Evolutionary conservation across 139 green algal species (phyloP), one percentile per base, ranked within the genome.

Genomic region (Astrephomene gubernaculifera): DNA sequence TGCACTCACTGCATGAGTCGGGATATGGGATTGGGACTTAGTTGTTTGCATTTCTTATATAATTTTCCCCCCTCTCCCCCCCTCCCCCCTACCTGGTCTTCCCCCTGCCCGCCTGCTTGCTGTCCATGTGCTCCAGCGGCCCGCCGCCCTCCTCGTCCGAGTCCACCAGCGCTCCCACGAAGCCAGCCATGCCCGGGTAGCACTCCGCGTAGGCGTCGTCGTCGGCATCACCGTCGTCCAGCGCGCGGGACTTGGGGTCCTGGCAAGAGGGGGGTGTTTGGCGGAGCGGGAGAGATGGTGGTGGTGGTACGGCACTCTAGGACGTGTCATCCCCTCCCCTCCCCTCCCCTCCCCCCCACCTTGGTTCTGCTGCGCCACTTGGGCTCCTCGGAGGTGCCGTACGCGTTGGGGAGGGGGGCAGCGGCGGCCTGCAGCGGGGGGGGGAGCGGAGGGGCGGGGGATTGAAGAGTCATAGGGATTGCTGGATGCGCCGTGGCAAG

Each of bases 161-260:
- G 60, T 79, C 80, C 31, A 89, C 81, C 44, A 81, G 78, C 8
- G 64, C 87, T 1, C 75, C 60, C 39, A 75, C 81, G 45, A 60
- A 79, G 25, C 74, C 87, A 1, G 43, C 49, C 71, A 86, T 85
- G 31, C 83, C 75, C 19, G 89, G 91, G 61, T 92, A 93, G 89
- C 64, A 94, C 88, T 96, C 93, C 0, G 43, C 88, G 82, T 96
- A 96, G 2, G 90, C 92, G 38, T 92, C 88, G 14, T 91, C 90
- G 17, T 89, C 84, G 80, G 88, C 90, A 31, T 88, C 86, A 60
- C 79, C 53, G 5, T 19, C 22, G 33, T 84, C 67, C 27, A 54
- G 10, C 5, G n/a, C 52, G 45, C 79, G 45, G 3, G 67, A n/a
- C 43, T 83, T 72, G 76, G 76, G 1, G 60, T 83, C 60, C 72